Evolutionary conservation across 1,284 basidiomycete species (phyloP).

Genomic region (Gymnopus androsaceus): DNA sequence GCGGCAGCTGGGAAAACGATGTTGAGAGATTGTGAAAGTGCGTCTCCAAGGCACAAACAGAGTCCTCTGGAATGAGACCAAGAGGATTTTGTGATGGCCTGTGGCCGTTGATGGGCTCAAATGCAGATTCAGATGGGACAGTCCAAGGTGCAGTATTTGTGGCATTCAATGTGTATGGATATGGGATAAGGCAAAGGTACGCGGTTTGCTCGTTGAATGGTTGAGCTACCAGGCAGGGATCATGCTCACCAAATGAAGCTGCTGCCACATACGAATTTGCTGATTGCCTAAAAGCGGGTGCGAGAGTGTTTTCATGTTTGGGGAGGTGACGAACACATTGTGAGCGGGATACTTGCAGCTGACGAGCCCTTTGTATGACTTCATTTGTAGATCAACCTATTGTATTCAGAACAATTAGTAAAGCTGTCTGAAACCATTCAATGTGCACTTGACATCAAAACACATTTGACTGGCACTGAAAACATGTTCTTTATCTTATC

Average conservation of each 20-base stretch:
- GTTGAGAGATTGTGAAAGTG: not conserved
- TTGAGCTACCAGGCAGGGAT: not conserved
- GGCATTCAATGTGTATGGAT: not conserved
- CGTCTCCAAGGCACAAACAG: not conserved
- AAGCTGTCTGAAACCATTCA: no score
- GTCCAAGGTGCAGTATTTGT: not conserved
- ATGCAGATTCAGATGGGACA: not conserved
- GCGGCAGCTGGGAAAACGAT: not conserved
- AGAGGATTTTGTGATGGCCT: not conserved
- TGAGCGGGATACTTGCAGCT: not conserved
- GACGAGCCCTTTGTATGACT: not conserved
- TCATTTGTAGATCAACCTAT: no score
- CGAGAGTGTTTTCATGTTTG: not conserved
- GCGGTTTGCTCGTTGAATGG: not conserved
- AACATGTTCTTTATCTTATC: no score
- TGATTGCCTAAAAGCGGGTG: not conserved
- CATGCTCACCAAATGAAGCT: not conserved
- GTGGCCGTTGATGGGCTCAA: not conserved
- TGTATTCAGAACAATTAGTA: no score
- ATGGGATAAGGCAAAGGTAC: not conserved
- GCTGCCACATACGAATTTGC: not conserved
- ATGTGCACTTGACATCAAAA: no score
- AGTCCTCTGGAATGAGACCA: not conserved
- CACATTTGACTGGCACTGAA: no score
- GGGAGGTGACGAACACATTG: not conserved